Base-by-base conservation (phyloP, 208 protist species). In the Angomonas deanei region DNA sequence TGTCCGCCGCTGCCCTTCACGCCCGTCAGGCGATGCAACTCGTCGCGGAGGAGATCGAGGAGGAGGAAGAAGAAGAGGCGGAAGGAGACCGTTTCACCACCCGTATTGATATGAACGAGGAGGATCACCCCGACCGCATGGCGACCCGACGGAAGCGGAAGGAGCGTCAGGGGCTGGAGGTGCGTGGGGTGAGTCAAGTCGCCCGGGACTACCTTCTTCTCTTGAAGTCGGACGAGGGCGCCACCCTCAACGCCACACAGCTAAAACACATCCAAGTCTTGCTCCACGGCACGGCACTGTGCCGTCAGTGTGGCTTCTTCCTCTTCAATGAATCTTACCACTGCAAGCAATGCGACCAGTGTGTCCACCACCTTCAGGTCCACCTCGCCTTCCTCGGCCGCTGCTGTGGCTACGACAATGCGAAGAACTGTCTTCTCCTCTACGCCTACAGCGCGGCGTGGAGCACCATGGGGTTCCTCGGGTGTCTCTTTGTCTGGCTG, bases 361-460 rank as follows among this genome's bases (percentile, higher is more conserved):
- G 94, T 60, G 74, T 96, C 17, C 74, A 73, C 42, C 58, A 61
- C 27, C 81, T 82, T 53, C 80, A 94, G 55, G 68, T 93, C 63
- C 94, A 97, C 71, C 94, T 83, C 58, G 38, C 72, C 50, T 96
- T 73, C 75, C 74, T 94, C 23, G 86, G 84, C 54, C 69, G 73
- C 28, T 97, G 94, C 54, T 76, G 95, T 36, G 90, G 85, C 11
- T 61, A 69, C 23, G 72, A 80, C 10, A 97, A 96, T 69, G 64
- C 72, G 33, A 94, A 93, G 68, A 82, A 67, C 50, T 91, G 92
- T 62, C 61, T 96, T 17, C 76, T 96, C 1, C 86, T 82, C 38
- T 31, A 88, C 1, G 21, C 70, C 0, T 81, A 89, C 54, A 53
- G 64, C 34, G 32, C 32, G n/a, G 0, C 68, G 0, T 5, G 56